Base-by-base conservation (phyloP, 805 yeast species). In the Zygotorulaspora sp. region DNA sequence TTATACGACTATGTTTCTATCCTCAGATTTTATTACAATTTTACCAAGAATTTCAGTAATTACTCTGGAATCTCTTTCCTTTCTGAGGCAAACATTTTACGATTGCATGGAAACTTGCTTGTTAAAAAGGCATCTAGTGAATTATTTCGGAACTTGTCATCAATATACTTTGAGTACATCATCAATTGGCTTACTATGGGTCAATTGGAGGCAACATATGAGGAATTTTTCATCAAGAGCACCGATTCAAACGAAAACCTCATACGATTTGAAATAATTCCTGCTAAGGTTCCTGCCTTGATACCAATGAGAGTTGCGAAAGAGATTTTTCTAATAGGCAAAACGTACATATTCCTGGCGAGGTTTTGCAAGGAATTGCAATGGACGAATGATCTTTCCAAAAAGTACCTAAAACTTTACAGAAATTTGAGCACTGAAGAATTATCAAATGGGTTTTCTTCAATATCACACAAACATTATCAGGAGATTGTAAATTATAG, bases 101-200 rank as follows among this genome's bases (percentile, higher is more conserved):
- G 77, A 2, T 63, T 65, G 18, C 77, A 78, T 53, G 96, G 96
- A 1, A 95, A 90, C 53, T 46, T 55, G 6, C 44, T 66, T 3
- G 67, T 87, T 2, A 52, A 66, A 22, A 45, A 55, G 0, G 51
- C 77, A 10, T 65, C 86, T 0, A 30, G 35, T 0, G 48, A 60
- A 4, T 61, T 83, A 14, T 74, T 78, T 38, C 36, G 55, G 3
- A 66, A 67, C 20, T 66, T 77, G 3, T 59, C 73, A 0, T 62
- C 62, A 5, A 86, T 95, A 1, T 86, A 85, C 55, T 70, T 70
- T 38, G 76, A 73, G 26, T 67, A 78, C 20, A 48, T 84, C 4
- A 67, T 70, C 26, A 67, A 68, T 29, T 90, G 97, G 97, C 55
- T 87, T 2, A 57, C 75, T 0, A 61, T 71, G 29, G 97, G 96